Evolutionary conservation across 441 rosid genomes (phyloP), one percentile per base, ranked within the genome.

Genomic region (Erodium texanum): DNA sequence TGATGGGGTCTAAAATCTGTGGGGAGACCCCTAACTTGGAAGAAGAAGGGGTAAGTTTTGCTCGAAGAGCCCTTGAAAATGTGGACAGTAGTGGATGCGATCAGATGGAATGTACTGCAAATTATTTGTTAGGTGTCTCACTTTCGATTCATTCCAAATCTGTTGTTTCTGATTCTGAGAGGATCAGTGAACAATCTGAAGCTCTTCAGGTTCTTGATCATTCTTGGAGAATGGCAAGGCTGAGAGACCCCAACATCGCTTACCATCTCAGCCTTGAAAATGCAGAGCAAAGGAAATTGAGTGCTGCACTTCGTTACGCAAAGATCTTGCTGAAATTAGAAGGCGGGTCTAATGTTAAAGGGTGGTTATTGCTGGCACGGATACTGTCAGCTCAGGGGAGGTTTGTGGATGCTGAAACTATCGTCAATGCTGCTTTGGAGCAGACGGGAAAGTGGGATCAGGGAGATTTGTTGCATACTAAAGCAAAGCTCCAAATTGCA

Each of bases 361-460:
- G 82, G 20, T 91, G 92, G 86, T 68, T 87, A 58, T 77, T 91
- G 65, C 64, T 91, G 75, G 89, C 88, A 65, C 87, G 94, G 65
- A 82, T 91, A 76, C 82, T 89, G 74, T 89, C 97, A 0, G 96
- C 96, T 41, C 90, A 83, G 71, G 86, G 86, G 69, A 82, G 78
- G 69, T 89, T 78, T 73, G 66, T 70, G 23, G 89, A 86, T 65
- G 94, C 92, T 1, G 97, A 89, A 80, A 81, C 78, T 5, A 74
- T 86, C 7, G 74, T 86, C 38, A 78, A 68, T 63, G 88, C 87
- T 4, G 92, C 94, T 8, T 73, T 91, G 78, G 90, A 87, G 48
- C 89, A 89, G 80, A 86, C 90, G 59, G 88, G 84, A 66, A 86
- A 85, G 73, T 91, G 96, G 96, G 93, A 89, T 59, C 96, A 91